Conservation (phyloP, 208 protist species). For the Strigomonas oncopelti region DNA sequence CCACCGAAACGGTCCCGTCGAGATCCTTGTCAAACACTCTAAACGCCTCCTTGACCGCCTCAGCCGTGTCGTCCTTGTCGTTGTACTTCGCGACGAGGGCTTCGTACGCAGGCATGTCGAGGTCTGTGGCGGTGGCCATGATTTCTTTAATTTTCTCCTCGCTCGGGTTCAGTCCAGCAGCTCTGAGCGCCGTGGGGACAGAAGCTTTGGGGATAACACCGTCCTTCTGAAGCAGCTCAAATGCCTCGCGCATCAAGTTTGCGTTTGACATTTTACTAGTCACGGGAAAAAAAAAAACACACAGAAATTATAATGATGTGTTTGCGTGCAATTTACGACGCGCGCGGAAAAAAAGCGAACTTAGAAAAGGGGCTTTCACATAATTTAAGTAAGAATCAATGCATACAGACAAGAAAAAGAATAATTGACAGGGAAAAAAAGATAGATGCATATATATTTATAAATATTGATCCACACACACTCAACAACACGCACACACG, state of each 20-base stretch:
- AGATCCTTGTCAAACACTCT: slow-evolving; percentile 95
- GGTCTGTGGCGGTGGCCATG: slow-evolving; percentile 63
- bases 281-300: slow-evolving; percentile 1
- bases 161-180: slow-evolving; percentile 89
- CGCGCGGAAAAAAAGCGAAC: too few species aligned
- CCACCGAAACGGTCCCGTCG: slow-evolving; percentile 92
- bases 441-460: background rate
- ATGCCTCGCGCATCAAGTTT: slow-evolving; percentile 83
- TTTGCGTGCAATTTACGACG: background rate
- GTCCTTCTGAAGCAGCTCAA: slow-evolving; percentile 88
- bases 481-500: too few species aligned
- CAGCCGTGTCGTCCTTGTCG: slow-evolving; percentile 87
- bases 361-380: too few species aligned
- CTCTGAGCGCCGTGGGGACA: slow-evolving; percentile 79
- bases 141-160: slow-evolving; percentile 89
- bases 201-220: slow-evolving; percentile 84
- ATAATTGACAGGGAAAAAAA: slow-evolving; percentile 18
- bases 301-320: slow-evolving; percentile 2
- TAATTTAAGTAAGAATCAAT: background rate
- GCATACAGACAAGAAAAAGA: slow-evolving; percentile 4
- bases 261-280: slow-evolving; percentile 44
- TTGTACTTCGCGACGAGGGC: slow-evolving; percentile 81
- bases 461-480: background rate
- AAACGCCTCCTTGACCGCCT: slow-evolving; percentile 95
- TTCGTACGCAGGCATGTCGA: slow-evolving; percentile 84